phyloP scores from a whole-genome alignment of 2,329 filamentous ascomycete species.

The Paramyrothecium roridum region DNA sequence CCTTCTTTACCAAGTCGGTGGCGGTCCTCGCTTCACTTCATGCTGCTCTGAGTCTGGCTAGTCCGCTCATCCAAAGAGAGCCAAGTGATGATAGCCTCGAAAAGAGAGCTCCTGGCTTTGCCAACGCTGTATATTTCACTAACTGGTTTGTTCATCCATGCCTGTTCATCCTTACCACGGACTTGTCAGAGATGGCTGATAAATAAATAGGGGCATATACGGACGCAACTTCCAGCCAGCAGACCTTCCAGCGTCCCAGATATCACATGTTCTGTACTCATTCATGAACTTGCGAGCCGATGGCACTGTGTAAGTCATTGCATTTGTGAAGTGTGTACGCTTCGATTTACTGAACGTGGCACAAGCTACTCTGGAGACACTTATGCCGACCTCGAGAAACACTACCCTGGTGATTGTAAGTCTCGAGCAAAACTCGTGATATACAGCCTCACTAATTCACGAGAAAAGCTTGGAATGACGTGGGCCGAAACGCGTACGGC shows the following conservation, averaged over 20 bases:
- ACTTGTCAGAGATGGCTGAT: constrained; percentile 41
- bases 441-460: background rate
- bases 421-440: background rate
- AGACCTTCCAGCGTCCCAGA: constrained; percentile 63
- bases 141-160: constrained; percentile 38
- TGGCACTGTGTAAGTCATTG: constrained; percentile 63
- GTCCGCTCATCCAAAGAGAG: constrained; percentile 8
- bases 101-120: constrained; percentile 16
- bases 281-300: constrained; percentile 73
- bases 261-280: constrained; percentile 77
- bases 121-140: constrained; percentile 43
- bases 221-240: constrained; percentile 70
- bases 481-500: constrained; percentile 72
- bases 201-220: constrained; percentile 63
- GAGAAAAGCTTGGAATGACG: constrained; percentile 54
- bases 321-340: too few species aligned
- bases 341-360: constrained; percentile 1
- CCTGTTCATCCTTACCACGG: background rate
- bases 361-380: constrained; percentile 60
- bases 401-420: constrained; percentile 65
- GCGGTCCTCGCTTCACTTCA: constrained; percentile 21
- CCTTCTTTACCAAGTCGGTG: constrained; percentile 18
- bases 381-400: constrained; percentile 70
- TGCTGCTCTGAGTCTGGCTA: constrained; percentile 14
- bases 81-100: constrained; percentile 5